Base-by-base conservation (phyloP, 2,329 filamentous ascomycete species). In the Phialocephala sp. region DNA sequence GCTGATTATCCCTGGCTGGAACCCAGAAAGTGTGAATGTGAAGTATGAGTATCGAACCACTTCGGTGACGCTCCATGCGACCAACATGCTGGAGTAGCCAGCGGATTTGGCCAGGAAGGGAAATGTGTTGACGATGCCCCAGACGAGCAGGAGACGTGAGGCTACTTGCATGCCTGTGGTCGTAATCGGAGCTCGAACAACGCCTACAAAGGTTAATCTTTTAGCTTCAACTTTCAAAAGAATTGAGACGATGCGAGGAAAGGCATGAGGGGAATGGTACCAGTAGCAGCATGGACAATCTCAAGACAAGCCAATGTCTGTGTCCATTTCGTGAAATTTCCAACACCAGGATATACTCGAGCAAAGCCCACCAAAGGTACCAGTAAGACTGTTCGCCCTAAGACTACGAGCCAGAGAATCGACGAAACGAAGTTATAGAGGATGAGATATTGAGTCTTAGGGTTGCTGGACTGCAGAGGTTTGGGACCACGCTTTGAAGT, bases 21-120 rank as follows among this genome's bases (percentile, higher is more conserved):
- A 76, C 35, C 86, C 84, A 69, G 83, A 80, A 37, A 95, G 85
- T 72, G 87, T 88, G 73, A 93, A 84, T 41, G 91, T 91, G 77
- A 98, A 98, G 84, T 92, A 99, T 57, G 87, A 86, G 84, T 99
- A 99, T 62, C 95, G 90, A 73, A 97, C 90, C 61, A 97, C 91
- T 81, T 99, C 95, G 67, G 95, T 97, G 66, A 92, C 79, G 69
- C 88, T 90, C 94, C 95, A 98, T 37, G 95, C 94, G 63, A 90
- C 75, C 65, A 98, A 85, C 92, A 97, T 93, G 73, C 84, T 86
- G 71, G 87, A 83, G 83, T 94, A 96, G 63, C 85, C 86, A 22
- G 84, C 80, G 68, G 83, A 86, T 60, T 80, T 74, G 66, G 88
- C 87, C 61, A 90, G 85, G 63, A 82, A 79, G 11, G 91, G 91